Evolutionary conservation across 805 yeast genomes (phyloP).

Genomic region (Candida berthetii): DNA sequence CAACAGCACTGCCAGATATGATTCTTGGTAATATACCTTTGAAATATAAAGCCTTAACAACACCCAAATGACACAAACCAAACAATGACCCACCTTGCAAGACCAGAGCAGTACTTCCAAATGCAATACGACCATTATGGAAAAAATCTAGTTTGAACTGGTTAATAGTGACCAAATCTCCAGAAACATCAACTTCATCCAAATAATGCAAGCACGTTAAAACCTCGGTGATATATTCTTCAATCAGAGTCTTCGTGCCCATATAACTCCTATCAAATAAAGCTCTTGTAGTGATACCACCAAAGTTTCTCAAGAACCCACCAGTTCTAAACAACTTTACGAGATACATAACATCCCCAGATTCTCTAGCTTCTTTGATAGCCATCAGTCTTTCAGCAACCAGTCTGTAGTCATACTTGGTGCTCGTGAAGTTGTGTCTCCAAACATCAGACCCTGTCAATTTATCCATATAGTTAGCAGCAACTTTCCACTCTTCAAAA

Average conservation of each 20-base stretch:
- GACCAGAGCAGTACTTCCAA: conserved; percentile 86
- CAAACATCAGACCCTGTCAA: conserved; percentile 52
- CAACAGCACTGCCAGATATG: conserved; percentile 88
- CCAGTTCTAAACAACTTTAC: conserved; percentile 66
- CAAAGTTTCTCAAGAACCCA: conserved; percentile 84
- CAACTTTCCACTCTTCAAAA: conserved; percentile 67
- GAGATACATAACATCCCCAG: conserved; percentile 46
- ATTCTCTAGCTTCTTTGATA: conserved; percentile 53
- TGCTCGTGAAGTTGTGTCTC: conserved; percentile 80
- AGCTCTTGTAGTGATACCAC: conserved; percentile 77
- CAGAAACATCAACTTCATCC: conserved; percentile 25
- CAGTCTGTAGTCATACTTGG: conserved; percentile 76
- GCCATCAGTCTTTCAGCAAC: conserved; percentile 68
- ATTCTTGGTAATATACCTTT: conserved; percentile 77
- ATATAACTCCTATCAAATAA: conserved; percentile 76
- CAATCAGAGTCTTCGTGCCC: conserved; percentile 87
- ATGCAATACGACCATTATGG: conserved; percentile 79
- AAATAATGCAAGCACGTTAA: conserved; percentile 58
- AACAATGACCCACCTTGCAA: conserved; percentile 94
- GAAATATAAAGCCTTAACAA: conserved; percentile 73
- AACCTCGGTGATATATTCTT: conserved; percentile 78
- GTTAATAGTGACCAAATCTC: conserved; percentile 25
- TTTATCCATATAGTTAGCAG: conserved; percentile 42
- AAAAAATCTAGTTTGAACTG: conserved; percentile 69
- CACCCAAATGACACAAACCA: conserved; percentile 93